Conservation (phyloP, 805 yeast genomes). For the Wickerhamia fluorescens region DNA sequence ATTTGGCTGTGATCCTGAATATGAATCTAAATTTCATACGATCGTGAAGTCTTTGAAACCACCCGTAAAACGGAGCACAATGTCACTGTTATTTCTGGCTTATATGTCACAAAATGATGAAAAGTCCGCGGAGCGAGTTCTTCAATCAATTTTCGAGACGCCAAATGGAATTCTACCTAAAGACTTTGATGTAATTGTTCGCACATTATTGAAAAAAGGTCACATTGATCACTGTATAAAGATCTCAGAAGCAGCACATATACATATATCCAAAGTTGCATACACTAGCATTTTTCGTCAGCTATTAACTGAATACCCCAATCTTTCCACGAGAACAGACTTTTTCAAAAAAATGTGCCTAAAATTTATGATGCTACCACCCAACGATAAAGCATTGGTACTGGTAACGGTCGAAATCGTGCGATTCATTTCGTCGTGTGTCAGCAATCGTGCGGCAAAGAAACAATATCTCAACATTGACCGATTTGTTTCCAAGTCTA, state of each 20-base stretch:
- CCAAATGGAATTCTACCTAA: slow-evolving; percentile 16
- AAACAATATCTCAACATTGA: slow-evolving; percentile 10
- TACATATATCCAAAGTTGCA: slow-evolving; percentile 18
- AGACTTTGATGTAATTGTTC: slow-evolving; percentile 22
- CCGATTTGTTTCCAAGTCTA: slow-evolving; percentile 4
- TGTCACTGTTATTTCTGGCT: slow-evolving; percentile 25
- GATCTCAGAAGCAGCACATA: slow-evolving; percentile 14
- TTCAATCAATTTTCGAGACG: slow-evolving; percentile 22
- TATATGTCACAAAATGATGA: slow-evolving; percentile 22
- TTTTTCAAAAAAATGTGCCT: slow-evolving; percentile 7
- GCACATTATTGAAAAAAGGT: slow-evolving; percentile 17
- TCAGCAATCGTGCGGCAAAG: slow-evolving; percentile 16
- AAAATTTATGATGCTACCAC: slow-evolving; percentile 7
- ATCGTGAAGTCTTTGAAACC: slow-evolving; percentile 17
- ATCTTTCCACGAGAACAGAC: background rate
- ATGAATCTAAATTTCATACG: slow-evolving; percentile 9
- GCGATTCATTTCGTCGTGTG: slow-evolving; percentile 9
- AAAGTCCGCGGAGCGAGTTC: slow-evolving; percentile 21
- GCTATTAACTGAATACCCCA: slow-evolving; percentile 2
- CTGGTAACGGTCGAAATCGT: slow-evolving; percentile 14
- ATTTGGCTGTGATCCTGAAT: slow-evolving; percentile 11
- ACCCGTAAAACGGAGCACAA: slow-evolving; percentile 26
- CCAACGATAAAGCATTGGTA: slow-evolving; percentile 9
- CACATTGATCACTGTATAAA: slow-evolving; percentile 18
- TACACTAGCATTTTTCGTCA: slow-evolving; percentile 15